Percentiles rank a stretch among this genome's conserved stretches.
Evolutionary conservation across 768 basidiomycete species (phyloP).

Genomic region (Suillus brevipes): DNA sequence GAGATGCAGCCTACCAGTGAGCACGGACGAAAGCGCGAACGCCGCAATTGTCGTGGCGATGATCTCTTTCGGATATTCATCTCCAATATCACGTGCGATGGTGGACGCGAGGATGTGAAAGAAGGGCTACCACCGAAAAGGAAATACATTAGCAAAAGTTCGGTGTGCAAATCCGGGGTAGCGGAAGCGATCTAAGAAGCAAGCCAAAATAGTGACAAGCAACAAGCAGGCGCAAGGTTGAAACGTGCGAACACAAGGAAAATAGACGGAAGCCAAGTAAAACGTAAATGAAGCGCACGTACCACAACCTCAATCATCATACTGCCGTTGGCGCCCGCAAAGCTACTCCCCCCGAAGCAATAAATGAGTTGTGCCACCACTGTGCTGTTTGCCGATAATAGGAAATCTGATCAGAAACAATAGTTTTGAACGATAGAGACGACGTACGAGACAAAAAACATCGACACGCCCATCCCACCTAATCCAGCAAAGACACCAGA

Average conservation of each 20-base stretch:
- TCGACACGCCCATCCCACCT: slow-evolving; percentile 88
- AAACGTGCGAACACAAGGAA: slow-evolving; percentile 1
- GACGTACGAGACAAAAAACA: slow-evolving; percentile 86
- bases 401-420: neutral
- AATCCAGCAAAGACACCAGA: slow-evolving; percentile 76
- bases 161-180: slow-evolving; percentile 6
- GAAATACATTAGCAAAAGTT: slow-evolving; percentile 4
- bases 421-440: neutral
- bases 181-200: neutral
- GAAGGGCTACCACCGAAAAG: slow-evolving; percentile 63
- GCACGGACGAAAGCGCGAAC: slow-evolving; percentile 80
- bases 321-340: slow-evolving; percentile 87
- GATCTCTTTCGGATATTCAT: slow-evolving; percentile 64
- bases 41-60: slow-evolving; percentile 92
- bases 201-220: neutral
- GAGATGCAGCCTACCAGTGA: slow-evolving; percentile 63
- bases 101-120: slow-evolving; percentile 87
- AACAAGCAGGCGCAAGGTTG: slow-evolving; percentile 5
- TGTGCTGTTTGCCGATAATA: slow-evolving; percentile 43
- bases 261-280: neutral
- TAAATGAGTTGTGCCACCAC: slow-evolving; percentile 83
- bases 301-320: slow-evolving; percentile 99
- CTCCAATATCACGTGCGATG: slow-evolving; percentile 72
- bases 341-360: slow-evolving; percentile 83
- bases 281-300: slow-evolving; percentile 32